Conservation (phyloP, 805 yeast genomes). For the Danielia reshetovae region DNA sequence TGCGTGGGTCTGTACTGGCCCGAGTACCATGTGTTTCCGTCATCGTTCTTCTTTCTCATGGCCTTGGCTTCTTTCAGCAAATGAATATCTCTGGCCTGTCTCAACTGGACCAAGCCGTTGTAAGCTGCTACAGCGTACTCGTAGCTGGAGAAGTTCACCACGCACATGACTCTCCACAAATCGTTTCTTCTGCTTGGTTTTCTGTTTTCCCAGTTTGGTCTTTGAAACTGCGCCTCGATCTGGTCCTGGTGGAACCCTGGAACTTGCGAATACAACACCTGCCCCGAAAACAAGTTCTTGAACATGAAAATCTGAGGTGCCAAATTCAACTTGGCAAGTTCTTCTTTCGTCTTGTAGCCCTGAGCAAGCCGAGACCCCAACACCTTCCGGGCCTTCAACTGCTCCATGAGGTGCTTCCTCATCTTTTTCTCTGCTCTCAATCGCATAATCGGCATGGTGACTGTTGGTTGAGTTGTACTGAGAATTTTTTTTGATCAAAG, state of each 20-base stretch:
- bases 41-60: slow-evolving; percentile 67
- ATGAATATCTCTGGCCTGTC: slow-evolving; percentile 67
- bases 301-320: slow-evolving; percentile 84
- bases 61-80: slow-evolving; percentile 52
- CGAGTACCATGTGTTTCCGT: slow-evolving; percentile 80
- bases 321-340: slow-evolving; percentile 45
- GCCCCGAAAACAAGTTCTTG: slow-evolving; percentile 84
- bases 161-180: slow-evolving; percentile 88
- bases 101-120: slow-evolving; percentile 67
- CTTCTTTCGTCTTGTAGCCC: slow-evolving; percentile 31
- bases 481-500: too few species aligned
- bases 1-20: slow-evolving; percentile 89
- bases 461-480: slow-evolving; percentile 4
- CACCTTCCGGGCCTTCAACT: slow-evolving; percentile 39
- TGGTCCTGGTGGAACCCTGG: slow-evolving; percentile 60
- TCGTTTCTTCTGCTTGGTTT: slow-evolving; percentile 78
- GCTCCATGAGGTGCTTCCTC: slow-evolving; percentile 45
- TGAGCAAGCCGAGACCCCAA: slow-evolving; percentile 41
- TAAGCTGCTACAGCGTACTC: slow-evolving; percentile 69
- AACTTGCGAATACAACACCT: slow-evolving; percentile 82
- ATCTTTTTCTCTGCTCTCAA: slow-evolving; percentile 44
- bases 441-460: slow-evolving; percentile 32
- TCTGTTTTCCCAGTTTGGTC: slow-evolving; percentile 89
- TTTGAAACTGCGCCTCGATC: slow-evolving; percentile 64
- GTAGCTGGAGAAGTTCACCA: slow-evolving; percentile 60